Base-by-base conservation (phyloP, 306 rosid species). In the Lupinus albus region DNA sequence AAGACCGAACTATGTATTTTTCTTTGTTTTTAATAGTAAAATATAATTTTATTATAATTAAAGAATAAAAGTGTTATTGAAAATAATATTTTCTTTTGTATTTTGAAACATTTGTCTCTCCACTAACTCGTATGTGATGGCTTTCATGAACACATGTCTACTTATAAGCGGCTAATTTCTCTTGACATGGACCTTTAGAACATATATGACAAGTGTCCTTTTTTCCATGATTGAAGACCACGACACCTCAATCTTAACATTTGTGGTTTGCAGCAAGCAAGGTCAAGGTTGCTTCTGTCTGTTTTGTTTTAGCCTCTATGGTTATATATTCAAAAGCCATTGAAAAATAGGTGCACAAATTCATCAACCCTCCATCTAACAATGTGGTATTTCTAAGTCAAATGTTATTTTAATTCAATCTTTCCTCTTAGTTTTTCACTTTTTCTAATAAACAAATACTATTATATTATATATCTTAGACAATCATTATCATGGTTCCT, bases 301-400 rank as follows among this genome's bases (percentile, higher is more conserved):
- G 64, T 56, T 18, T 65, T 47, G 64, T 56, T 18, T 65, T 49
- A 21, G 61, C 78, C 73, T 53, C 42, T 33, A 44, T 54, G 62
- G 72, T 76, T 69, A 50, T 7, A 58, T 60, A 74, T 69, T 80
- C 84, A 79, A 78, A 80, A 72, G 18, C 60, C 77, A 71, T 78
- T 72, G 86, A 87, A 84, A 85, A 70, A 82, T 90, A 63, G 89
- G 79, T 87, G 76, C 78, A 35, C 57, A 67, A 52, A 72, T 75
- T 70, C 91, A 89, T 85, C 98, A 74, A 87, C 87, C 61, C 45
- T 78, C 66, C 73, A 89, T 92, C 98, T 91, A 91, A 86, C 91
- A 76, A 3, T 52, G 64, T 38, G 18, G 49, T 44, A 61, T 58
- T 74, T 65, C 44, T 6, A 67, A 61, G 78, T 78, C 82, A 78